These are phyloP conservation scores for Phylloporus arenicola DNA, from an alignment of 768 basidiomycete species.

Conservation along the genomic window DNA sequence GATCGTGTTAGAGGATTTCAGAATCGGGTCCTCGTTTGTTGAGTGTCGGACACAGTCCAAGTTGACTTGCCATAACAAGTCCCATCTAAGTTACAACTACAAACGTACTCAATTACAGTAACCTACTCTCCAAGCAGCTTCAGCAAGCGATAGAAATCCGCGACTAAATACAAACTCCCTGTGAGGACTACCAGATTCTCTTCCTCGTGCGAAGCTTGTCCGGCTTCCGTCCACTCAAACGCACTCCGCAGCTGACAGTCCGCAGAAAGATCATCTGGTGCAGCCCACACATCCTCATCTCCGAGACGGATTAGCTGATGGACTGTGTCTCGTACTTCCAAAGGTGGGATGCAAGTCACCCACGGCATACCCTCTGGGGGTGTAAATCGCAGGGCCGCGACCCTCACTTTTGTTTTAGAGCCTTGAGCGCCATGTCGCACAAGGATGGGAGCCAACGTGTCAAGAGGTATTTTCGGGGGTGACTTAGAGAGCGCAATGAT, in stretches of 20 bases:
- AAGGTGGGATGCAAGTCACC: constrained; percentile 61
- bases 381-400: constrained; percentile 61
- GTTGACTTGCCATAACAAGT: not conserved
- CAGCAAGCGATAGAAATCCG: constrained; percentile 76
- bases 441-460: constrained; percentile 69
- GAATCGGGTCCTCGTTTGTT: constrained; percentile 2
- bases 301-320: constrained; percentile 33
- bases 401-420: constrained; percentile 32
- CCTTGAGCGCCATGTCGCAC: constrained; percentile 30
- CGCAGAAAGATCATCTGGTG: constrained; percentile 30
- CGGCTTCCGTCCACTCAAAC: constrained; percentile 39
- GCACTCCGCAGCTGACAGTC: constrained; percentile 41
- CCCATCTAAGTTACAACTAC: not conserved
- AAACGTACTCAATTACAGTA: not conserved
- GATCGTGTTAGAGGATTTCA: constrained; percentile 11
- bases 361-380: constrained; percentile 93
- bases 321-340: constrained; percentile 46
- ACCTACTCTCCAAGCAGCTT: constrained; percentile 7
- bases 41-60: not conserved
- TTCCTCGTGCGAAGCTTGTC: constrained; percentile 3
- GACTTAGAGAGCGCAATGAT: constrained; percentile 82
- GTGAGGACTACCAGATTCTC: constrained; percentile 64
- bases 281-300: constrained; percentile 43
- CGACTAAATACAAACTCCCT: constrained; percentile 92
- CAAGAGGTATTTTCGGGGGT: constrained; percentile 72